phyloP scores from a whole-genome alignment of 352 stramenopile genomes.

The Phytopythium aichiense region DNA sequence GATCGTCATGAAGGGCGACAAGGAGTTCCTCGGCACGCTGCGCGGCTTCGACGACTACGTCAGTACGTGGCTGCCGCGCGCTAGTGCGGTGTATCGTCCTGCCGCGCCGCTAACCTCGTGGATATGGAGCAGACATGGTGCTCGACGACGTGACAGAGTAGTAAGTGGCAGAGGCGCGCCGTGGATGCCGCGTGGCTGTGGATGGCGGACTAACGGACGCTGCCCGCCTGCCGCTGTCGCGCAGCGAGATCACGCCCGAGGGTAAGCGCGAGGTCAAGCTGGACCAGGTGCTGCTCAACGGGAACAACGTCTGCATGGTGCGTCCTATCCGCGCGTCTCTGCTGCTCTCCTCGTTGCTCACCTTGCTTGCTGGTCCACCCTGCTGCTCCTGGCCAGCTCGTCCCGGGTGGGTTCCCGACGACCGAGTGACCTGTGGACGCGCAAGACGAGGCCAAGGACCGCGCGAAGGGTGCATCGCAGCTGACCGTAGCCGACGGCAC shows the following conservation, averaged over 20 bases:
- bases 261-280: constrained; percentile 86
- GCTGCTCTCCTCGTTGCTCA: background rate
- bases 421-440: background rate
- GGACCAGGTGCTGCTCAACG: constrained; percentile 98
- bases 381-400: constrained; percentile 34
- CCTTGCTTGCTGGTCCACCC: background rate
- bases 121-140: constrained; percentile 74
- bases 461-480: background rate
- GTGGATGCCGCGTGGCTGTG: constrained; percentile 5
- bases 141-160: constrained; percentile 95
- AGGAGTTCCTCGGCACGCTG: constrained; percentile 94
- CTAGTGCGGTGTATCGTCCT: no score
- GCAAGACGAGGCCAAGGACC: background rate
- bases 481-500: background rate
- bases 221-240: background rate
- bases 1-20: constrained; percentile 99
- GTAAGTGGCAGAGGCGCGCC: constrained; percentile 46
- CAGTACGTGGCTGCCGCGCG: constrained; percentile 60
- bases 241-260: constrained; percentile 82
- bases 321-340: constrained; percentile 19
- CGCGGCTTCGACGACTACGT: constrained; percentile 96
- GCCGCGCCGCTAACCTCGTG: background rate
- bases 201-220: background rate
- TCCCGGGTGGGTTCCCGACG: constrained; percentile 71
- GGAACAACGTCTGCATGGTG: constrained; percentile 96